These are phyloP conservation scores for Hordeum vulgare DNA, from an alignment of 176 grass and related monocot species.

Conservation along the genomic window DNA sequence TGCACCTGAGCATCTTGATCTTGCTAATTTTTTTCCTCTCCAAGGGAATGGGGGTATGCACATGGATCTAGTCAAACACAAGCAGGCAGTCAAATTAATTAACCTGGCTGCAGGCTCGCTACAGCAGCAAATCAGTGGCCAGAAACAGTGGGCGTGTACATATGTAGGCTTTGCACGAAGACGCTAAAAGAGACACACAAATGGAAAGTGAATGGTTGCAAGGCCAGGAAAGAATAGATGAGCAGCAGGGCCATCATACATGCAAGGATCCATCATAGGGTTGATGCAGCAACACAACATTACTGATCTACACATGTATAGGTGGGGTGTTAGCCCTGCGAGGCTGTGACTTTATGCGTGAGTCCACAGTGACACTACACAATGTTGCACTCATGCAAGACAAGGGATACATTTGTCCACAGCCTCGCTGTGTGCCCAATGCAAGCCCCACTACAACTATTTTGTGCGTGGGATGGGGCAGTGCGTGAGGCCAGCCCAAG, in stretches of 20 bases:
- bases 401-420: conserved; percentile 83
- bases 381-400: conserved; percentile 79
- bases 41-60: background rate
- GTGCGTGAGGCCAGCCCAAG: conserved; percentile 40
- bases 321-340: background rate
- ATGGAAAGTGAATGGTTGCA: background rate
- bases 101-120: background rate
- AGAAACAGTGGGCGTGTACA: background rate
- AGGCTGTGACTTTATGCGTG: conserved; percentile 12
- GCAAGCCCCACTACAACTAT: conserved; percentile 34
- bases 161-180: background rate
- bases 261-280: background rate
- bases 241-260: background rate
- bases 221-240: conserved; percentile 6
- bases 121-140: background rate
- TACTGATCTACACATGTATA: background rate
- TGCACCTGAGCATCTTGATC: background rate
- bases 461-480: conserved; percentile 32
- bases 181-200: conserved; percentile 19
- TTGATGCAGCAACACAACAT: background rate
- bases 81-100: background rate
- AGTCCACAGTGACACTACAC: conserved; percentile 34
- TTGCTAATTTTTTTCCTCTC: background rate
- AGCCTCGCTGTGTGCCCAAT: conserved; percentile 14
- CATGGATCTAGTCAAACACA: too few relatives aligned